Conservation (phyloP, 495 filamentous ascomycete species). For the Pseudevernia furfuracea region DNA sequence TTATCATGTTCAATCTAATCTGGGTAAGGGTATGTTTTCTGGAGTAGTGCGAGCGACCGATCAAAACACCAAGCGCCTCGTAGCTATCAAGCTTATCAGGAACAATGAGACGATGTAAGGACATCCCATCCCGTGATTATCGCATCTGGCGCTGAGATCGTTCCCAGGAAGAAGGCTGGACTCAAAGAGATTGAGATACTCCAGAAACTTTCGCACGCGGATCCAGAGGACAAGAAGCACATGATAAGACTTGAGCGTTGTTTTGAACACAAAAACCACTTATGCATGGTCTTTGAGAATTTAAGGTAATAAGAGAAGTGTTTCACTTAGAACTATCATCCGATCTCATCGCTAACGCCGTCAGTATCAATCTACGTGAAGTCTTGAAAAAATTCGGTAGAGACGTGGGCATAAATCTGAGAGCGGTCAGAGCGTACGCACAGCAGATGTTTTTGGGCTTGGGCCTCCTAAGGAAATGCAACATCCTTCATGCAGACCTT, state of each 20-base stretch:
- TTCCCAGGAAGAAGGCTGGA: conserved; percentile 66
- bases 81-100: conserved; percentile 90
- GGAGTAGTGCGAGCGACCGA: conserved; percentile 90
- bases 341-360: conserved; percentile 8
- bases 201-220: conserved; percentile 69
- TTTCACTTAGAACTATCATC: neutral
- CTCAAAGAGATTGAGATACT: conserved; percentile 90
- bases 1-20: conserved; percentile 76
- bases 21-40: conserved; percentile 96
- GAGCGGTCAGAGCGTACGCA: conserved; percentile 78
- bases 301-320: conserved; percentile 39
- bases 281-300: conserved; percentile 96
- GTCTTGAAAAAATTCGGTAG: conserved; percentile 96
- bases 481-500: conserved; percentile 89
- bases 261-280: conserved; percentile 90
- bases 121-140: neutral
- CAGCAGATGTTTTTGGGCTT: conserved; percentile 90
- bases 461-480: conserved; percentile 76
- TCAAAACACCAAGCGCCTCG: conserved; percentile 57
- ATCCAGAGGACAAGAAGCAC: conserved; percentile 88
- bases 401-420: conserved; percentile 81
- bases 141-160: conserved; percentile 23
- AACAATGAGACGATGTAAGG: conserved; percentile 82
- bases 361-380: conserved; percentile 80
- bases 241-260: conserved; percentile 75